These are phyloP conservation scores for Tricholoma flavovirens DNA, from an alignment of 768 basidiomycete genomes.

Conservation along the genomic window DNA sequence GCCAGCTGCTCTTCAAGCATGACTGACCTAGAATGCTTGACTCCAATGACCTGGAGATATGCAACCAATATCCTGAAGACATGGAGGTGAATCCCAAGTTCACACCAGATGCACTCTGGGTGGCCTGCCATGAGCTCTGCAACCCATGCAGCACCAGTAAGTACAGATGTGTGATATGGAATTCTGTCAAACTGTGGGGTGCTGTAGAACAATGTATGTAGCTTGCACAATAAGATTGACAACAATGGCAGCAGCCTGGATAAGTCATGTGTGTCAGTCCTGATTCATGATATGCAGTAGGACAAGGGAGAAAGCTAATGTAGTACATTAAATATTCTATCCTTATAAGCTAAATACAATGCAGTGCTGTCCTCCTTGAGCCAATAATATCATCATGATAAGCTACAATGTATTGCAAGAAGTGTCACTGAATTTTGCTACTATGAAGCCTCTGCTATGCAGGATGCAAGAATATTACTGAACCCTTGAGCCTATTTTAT, in stretches of 20 bases:
- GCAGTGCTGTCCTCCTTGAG: background rate
- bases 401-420: background rate
- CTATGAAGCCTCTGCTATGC: background rate
- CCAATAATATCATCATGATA: background rate
- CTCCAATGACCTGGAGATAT: background rate
- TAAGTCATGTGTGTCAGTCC: background rate
- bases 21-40: background rate
- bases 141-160: constrained; percentile 4
- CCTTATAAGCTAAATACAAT: background rate
- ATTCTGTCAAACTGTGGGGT: no score
- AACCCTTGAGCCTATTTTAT: background rate
- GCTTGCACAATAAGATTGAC: no score
- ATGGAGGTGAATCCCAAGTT: no score
- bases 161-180: constrained; percentile 5
- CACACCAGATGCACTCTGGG: no score
- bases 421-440: background rate
- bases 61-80: background rate
- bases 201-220: no score
- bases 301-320: no score
- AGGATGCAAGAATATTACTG: no score
- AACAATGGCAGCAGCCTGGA: background rate
- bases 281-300: no score
- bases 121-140: no score
- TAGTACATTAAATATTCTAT: background rate
- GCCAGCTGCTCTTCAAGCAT: background rate